Conservation (phyloP, 2,329 filamentous ascomycete genomes). For the Pestalotiopsis sp. region DNA sequence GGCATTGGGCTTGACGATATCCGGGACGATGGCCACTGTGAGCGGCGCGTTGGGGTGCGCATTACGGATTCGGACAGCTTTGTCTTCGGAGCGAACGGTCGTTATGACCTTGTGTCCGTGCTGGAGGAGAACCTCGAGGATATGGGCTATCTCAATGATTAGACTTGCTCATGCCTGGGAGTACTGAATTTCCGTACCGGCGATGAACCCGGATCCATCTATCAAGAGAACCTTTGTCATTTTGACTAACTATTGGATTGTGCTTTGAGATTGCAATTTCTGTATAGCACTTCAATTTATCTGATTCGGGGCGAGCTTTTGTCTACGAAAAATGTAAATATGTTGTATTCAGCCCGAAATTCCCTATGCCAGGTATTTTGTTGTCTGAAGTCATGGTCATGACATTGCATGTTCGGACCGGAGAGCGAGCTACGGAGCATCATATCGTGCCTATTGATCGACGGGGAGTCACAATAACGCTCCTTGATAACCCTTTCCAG, state of each 20-base stretch:
- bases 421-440: no score
- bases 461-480: no score
- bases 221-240: constrained; percentile 16
- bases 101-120: constrained; percentile 23
- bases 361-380: no score
- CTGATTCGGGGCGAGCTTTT: no score
- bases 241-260: neutral
- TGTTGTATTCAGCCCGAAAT: no score
- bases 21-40: neutral
- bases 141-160: neutral
- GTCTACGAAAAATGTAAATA: no score
- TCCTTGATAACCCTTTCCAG: no score
- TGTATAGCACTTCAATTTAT: no score
- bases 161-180: neutral
- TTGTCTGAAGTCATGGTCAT: no score
- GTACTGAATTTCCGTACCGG: constrained; percentile 6
- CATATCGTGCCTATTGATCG: no score
- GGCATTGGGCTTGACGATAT: neutral
- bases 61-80: constrained; percentile 24
- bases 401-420: no score
- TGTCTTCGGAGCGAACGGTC: constrained; percentile 26
- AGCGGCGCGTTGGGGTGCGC: neutral
- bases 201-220: constrained; percentile 21
- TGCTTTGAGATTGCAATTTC: no score
- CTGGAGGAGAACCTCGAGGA: neutral